Evolutionary conservation across 257 asterid species (phyloP), one percentile per base, ranked within the genome.

Genomic region (Solanum bulbocastanum): DNA sequence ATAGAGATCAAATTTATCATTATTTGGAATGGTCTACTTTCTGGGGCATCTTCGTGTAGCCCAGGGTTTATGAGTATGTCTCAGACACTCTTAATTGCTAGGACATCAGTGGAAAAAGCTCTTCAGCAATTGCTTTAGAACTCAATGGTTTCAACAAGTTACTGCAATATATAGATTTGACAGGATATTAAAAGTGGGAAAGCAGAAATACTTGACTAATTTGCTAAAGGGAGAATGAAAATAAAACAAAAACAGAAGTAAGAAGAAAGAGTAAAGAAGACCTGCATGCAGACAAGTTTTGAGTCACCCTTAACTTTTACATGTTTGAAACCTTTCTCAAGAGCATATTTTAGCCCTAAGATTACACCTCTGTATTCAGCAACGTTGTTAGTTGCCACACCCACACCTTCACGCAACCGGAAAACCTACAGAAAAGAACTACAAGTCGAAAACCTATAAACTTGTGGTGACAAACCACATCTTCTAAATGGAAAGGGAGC

Each of bases 271-370:
- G 30, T 56, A 44, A 85, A 36, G 15, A 36, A 90, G 86, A 97
- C 99, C 99, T 97, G 99, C 99, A 97, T 96, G 95, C 99, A 96
- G 72, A 97, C 99, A 87, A 97, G 99, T 91, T 97, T 97, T 79
- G 99, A 97, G 91, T 97, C 99, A 86, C 99, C 99, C 88, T 92
- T 96, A 81, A 95, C 94, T 35, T 95, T 95, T 85, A 96, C 92
- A 87, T 95, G 98, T 88, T 94, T 95, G 90, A 92, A 96, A 83
- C 99, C 99, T 87, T 93, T 96, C 86, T 91, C 91, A 83, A 95
- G 93, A 87, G 99, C 99, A 92, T 90, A 97, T 90, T 89, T 96
- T 90, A 97, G 90, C 88, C 99, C 99, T 84, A 97, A 91, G 90
- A 97, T 97, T 83, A 91, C 90, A 71, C 99, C 98, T 68, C 99